Evolutionary conservation across 768 basidiomycete genomes (phyloP).

Genomic region (Auricularia auricula-judae): DNA sequence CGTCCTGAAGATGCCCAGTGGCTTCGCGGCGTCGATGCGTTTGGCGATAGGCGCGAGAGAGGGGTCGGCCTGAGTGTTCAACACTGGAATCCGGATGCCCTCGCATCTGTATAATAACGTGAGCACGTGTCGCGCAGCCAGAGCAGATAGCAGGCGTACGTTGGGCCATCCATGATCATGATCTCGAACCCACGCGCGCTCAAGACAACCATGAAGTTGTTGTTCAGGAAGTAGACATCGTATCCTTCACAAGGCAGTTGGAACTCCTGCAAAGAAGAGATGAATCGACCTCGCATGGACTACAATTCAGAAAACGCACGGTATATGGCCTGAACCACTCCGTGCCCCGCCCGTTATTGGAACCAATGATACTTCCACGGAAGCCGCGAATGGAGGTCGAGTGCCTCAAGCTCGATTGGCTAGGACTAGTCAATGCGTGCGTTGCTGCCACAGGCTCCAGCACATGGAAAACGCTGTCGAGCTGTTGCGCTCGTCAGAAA

Average conservation of each 20-base stretch:
- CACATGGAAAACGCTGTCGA: conserved; percentile 30
- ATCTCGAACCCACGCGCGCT: conserved; percentile 31
- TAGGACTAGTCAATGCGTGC: conserved; percentile 7
- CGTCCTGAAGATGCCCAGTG: conserved; percentile 29
- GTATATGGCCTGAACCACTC: conserved; percentile 33
- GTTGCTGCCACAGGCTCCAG: conserved; percentile 28
- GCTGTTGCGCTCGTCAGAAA: conserved; percentile 8
- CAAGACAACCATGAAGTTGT: conserved; percentile 27
- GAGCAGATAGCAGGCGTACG: not conserved
- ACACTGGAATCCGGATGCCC: conserved; percentile 23
- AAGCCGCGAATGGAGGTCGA: conserved; percentile 8
- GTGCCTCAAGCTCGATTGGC: conserved; percentile 8
- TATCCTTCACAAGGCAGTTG: conserved; percentile 25
- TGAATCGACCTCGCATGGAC: not conserved
- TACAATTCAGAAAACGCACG: conserved; percentile 5
- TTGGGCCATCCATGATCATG: conserved; percentile 25
- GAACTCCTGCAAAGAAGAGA: conserved; percentile 13
- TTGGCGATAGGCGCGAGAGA: conserved; percentile 18
- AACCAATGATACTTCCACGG: conserved; percentile 13
- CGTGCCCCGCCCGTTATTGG: not conserved
- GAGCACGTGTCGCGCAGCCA: conserved; percentile 7
- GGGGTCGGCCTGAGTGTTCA: conserved; percentile 17
- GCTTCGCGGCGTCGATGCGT: conserved; percentile 23
- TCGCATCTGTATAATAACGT: conserved; percentile 4
- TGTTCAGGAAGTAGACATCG: conserved; percentile 25